These are phyloP conservation scores for Eryngium alpinum DNA, from an alignment of 140 eudicot species.

Conservation along the genomic window DNA sequence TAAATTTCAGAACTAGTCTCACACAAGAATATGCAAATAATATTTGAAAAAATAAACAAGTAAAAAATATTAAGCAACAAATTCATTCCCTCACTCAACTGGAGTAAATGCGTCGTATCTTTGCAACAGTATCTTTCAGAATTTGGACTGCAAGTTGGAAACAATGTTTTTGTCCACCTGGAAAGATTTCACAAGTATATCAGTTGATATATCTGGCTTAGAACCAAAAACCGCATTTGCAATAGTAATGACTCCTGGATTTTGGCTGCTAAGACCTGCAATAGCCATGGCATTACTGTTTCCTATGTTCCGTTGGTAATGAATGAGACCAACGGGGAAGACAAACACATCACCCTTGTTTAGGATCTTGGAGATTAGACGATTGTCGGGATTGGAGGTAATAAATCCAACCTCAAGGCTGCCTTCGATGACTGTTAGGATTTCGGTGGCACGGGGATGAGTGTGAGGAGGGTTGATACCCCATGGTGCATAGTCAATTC, in stretches of 20 bases:
- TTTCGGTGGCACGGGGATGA: too few relatives aligned
- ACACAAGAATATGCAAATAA: not conserved
- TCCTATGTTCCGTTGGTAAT: not conserved
- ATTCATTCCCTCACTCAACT: not conserved
- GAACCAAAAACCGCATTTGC: conserved; percentile 7
- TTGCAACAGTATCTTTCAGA: not conserved
- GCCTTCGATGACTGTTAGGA: too few relatives aligned
- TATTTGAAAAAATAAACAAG: not conserved
- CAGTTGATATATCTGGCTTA: not conserved
- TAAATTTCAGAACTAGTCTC: not conserved
- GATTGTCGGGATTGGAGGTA: too few relatives aligned
- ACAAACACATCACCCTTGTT: too few relatives aligned
- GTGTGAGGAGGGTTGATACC: too few relatives aligned
- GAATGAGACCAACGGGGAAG: too few relatives aligned
- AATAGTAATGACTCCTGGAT: conserved; percentile 5
- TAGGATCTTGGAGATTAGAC: too few relatives aligned
- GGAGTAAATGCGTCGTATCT: too few relatives aligned
- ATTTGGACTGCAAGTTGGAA: not conserved
- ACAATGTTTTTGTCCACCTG: conserved; percentile 1
- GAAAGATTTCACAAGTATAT: not conserved
- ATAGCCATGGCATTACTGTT: not conserved
- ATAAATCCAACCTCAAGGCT: too few relatives aligned
- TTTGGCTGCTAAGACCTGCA: conserved; percentile 8
- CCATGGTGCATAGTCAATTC: too few relatives aligned
- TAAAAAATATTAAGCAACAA: not conserved